Base-by-base conservation (phyloP, 306 rosid genomes). In the Glycine soja region DNA sequence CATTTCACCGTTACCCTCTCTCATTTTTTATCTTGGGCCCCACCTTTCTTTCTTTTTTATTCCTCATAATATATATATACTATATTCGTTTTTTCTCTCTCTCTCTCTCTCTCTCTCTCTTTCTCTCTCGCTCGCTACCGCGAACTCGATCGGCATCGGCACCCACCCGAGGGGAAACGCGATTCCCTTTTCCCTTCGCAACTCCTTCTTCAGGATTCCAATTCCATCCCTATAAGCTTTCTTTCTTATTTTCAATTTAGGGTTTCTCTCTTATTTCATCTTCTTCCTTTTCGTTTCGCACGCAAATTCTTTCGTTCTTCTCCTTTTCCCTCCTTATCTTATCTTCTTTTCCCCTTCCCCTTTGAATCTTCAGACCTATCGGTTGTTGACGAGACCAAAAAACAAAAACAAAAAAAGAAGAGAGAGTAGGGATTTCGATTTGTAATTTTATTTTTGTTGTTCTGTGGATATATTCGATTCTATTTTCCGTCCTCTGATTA, bases 121-220 rank as follows among this genome's bases (percentile, higher is more conserved):
- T 52, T 19, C 30, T 77, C 32, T 53, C 40, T 47, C 82, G 32
- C 34, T 30, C 15, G 59, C 24, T 72, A 70, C 81, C 76, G 80
- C 79, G 74, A 85, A 79, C 92, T 80, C 93, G 91, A 92, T 90
- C 98, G 91, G 74, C 92, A 80, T 59, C 80, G 68, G 67, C 81
- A 74, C 80, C 69, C 80, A 45, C 74, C 84, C 56, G 75, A 68
- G 72, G 62, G 79, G 81, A 66, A 74, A 70, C 68, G 45, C 84
- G 83, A 73, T 79, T 84, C 63, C 30, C 54, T 59, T 70, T 46
- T 77, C 57, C 64, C 52, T 46, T 69, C 9, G 13, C 45, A 32
- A 62, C 45, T 12, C 11, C 81, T 68, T 40, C 10, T 7, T 52
- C 57, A 47, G 50, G 42, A 38, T 59, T 50, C 77, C 52, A 3